These are phyloP conservation scores for Simplicillium aogashimaense DNA, from an alignment of 2,329 filamentous ascomycete species.

Conservation along the genomic window DNA sequence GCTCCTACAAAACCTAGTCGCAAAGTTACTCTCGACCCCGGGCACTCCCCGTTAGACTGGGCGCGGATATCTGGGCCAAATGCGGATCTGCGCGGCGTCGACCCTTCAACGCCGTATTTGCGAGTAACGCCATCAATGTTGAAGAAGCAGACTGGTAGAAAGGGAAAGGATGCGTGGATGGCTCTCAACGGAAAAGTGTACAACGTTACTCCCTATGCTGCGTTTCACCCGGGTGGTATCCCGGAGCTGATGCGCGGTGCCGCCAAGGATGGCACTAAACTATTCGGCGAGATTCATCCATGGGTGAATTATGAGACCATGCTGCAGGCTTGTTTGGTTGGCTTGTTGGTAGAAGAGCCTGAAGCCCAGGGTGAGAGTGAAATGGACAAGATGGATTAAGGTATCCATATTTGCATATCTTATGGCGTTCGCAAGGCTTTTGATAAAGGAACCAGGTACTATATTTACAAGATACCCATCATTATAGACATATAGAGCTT, in stretches of 20 bases:
- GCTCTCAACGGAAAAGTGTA: slow-evolving; percentile 85
- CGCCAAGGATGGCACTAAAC: slow-evolving; percentile 48
- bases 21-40: slow-evolving; percentile 76
- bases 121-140: slow-evolving; percentile 78
- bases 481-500: not conserved
- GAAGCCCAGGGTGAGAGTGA: slow-evolving; percentile 26
- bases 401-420: not conserved
- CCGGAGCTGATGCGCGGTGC: slow-evolving; percentile 59
- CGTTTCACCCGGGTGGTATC: slow-evolving; percentile 83
- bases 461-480: not conserved
- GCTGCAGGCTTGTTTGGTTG: slow-evolving; percentile 53
- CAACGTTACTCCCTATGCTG: slow-evolving; percentile 81
- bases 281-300: slow-evolving; percentile 59
- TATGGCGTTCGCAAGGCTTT: not conserved
- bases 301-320: slow-evolving; percentile 68
- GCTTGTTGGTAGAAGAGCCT: slow-evolving; percentile 51
- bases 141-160: slow-evolving; percentile 68
- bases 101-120: slow-evolving; percentile 42
- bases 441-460: not conserved
- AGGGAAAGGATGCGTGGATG: slow-evolving; percentile 83
- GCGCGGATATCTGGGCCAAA: slow-evolving; percentile 61
- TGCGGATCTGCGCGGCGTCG: slow-evolving; percentile 57
- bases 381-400: slow-evolving; percentile 54
- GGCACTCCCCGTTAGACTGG: slow-evolving; percentile 95
- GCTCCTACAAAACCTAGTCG: slow-evolving; percentile 47